Base-by-base conservation (phyloP, 2,329 filamentous ascomycete species). In the Pseudocercospora musae region DNA sequence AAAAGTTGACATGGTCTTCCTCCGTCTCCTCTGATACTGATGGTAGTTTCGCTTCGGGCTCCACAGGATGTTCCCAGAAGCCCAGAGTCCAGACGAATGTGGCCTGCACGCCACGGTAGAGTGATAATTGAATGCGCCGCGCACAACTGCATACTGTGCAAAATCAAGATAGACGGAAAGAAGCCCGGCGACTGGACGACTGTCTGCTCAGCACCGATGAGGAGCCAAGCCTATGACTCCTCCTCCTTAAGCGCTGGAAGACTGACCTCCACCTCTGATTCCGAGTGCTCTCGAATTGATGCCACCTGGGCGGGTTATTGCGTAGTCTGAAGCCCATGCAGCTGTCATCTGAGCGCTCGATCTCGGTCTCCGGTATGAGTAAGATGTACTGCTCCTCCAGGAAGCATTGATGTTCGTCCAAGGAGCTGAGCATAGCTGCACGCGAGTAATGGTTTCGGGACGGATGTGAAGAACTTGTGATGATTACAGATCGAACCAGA, bases 321-420 rank as follows among this genome's bases (percentile, higher is more conserved):
- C 48, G 21, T 25, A 52, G 23, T 25, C 48, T 52, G 48, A 52
- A 52, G 48, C 48, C 48, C 48, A 52, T 52, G 25, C 48, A 52
- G 25, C 48, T 52, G 23, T 52, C 48, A 15, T 52, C 48, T 18
- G 48, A 52, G 9, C 48, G 48, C 23, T 52, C 48, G 21, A 52
- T 52, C 33, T 42, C 49, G 8, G 48, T 29, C 18, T 58, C 52
- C n/a, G 61, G 61, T 18, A 53, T 57, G 1, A 54, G 58, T 6
- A 63, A 33, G 42, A 42, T 57, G 46, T 63, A 63, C 21, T 59
- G 57, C 27, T 63, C 61, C 46, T 63, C 61, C 23, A 57, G 21
- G 57, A 63, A 63, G 61, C 61, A 63, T 54, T 63, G 61, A 21
- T 63, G 61, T 53, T 59, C 61, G 11, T 63, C 61, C 46, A 63